Base-by-base conservation (phyloP, 2,329 filamentous ascomycete genomes). In the Paraphoma chrysanthemicola region DNA sequence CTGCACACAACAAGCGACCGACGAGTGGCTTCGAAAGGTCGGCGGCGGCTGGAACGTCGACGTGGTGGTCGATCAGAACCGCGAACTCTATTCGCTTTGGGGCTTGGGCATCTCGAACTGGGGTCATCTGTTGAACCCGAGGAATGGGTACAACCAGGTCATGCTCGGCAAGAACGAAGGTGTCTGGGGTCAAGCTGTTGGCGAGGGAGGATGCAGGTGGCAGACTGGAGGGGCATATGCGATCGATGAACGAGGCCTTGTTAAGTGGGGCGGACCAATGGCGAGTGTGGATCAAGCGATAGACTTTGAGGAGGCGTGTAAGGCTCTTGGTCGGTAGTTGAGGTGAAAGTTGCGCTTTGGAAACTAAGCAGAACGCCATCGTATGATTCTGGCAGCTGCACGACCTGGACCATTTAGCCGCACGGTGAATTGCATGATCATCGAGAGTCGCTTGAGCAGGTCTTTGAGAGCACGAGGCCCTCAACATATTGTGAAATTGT, bases 41-140 rank as follows among this genome's bases (percentile, higher is more conserved):
- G 85, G 85, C 68, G 85, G 85, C 56, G 77, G 83, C 12, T 85
- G 85, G 82, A 81, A 80, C 69, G 79, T 87, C 30, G 79, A 83
- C 59, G 71, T 88, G 2, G 71, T 88, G 53, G 73, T 86, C 53
- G 85, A 88, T 73, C 81, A 85, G 64, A 80, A 83, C 56, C 81
- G 85, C 56, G 79, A 82, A 58, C 66, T 86, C 36, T 88, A 88
- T 64, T 84, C 85, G 2, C 80, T 83, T 10, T 88, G 85, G 85
- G 86, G 86, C 2, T 77, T 88, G 4, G 85, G 85, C n/a, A 70
- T 75, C 16, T 72, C 72, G 1, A 73, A 68, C 16, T 76, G 68
- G 64, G 72, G 64, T 2, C 73, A 76, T 48, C 48, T 76, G 7
- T 59, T 76, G 39, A 66, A 76, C 30, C 73, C 73, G 3, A 62